Evolutionary conservation across 1,284 basidiomycete genomes (phyloP).

Genomic region (Pisolithus thermaeus): DNA sequence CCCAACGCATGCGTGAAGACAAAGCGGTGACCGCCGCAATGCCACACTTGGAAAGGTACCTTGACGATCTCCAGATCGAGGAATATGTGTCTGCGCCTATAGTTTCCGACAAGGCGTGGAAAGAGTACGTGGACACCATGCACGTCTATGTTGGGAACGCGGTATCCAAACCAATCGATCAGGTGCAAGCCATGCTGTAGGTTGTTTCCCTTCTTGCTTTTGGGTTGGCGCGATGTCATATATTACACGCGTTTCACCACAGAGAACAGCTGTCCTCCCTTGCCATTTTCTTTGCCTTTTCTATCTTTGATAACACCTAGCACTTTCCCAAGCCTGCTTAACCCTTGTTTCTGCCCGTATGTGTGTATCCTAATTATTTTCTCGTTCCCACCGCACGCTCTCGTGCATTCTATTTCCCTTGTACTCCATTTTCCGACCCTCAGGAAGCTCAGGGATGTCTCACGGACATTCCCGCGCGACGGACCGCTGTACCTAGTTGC

Average conservation of each 20-base stretch:
- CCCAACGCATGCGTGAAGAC: slow-evolving; percentile 41
- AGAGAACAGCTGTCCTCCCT: not conserved
- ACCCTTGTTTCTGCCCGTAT: not conserved
- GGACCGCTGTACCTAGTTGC: too few species aligned
- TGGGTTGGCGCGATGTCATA: not conserved
- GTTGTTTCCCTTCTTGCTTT: not conserved
- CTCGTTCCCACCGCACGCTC: too few species aligned
- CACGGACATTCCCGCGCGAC: too few species aligned
- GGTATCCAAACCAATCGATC: not conserved
- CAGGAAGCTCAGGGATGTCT: too few species aligned
- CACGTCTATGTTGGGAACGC: slow-evolving; percentile 39
- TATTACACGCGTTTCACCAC: not conserved
- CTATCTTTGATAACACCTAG: not conserved
- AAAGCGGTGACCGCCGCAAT: slow-evolving; percentile 37
- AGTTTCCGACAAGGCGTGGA: slow-evolving; percentile 45
- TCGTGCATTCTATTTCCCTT: too few species aligned
- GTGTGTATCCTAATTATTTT: too few species aligned
- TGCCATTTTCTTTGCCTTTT: not conserved
- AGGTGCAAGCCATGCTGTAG: slow-evolving; percentile 1
- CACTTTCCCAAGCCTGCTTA: not conserved
- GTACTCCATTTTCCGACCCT: too few species aligned
- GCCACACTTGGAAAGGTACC: slow-evolving; percentile 35
- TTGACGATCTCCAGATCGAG: slow-evolving; percentile 40
- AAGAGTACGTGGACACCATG: slow-evolving; percentile 35
- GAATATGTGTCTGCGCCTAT: slow-evolving; percentile 46